phyloP scores from a whole-genome alignment of 371 early-diverging fungal species.

The Mortierella sp. region DNA sequence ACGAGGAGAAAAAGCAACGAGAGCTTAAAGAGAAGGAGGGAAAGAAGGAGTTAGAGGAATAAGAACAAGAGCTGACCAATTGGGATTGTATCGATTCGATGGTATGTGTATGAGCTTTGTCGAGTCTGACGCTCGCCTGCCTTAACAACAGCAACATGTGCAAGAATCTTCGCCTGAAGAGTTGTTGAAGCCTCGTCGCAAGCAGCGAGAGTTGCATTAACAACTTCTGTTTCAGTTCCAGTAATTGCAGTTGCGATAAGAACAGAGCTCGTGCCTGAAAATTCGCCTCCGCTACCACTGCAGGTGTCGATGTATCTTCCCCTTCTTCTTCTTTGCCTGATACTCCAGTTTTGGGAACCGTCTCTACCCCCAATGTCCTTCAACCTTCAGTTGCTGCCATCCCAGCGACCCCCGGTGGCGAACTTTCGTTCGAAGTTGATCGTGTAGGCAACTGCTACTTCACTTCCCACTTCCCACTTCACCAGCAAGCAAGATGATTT shows the following conservation, averaged over 20 bases:
- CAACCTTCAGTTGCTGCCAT: not conserved
- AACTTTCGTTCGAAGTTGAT: not conserved
- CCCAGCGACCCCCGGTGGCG: not conserved
- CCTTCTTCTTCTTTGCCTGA: too few species aligned
- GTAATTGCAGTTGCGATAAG: conserved; percentile 9
- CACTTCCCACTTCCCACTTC: not conserved
- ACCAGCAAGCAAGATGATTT: conserved; percentile 6
- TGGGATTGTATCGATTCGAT: conserved; percentile 24
- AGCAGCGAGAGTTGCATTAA: conserved; percentile 11
- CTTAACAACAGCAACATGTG: not conserved
- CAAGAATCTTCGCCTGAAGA: too few species aligned
- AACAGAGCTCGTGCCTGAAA: not conserved
- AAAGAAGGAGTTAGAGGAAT: conserved; percentile 8
- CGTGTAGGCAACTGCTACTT: not conserved
- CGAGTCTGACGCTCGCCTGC: not conserved
- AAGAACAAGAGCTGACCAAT: conserved; percentile 18
- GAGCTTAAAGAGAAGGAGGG: conserved; percentile 6
- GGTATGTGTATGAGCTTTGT: conserved; percentile 11
- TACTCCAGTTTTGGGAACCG: not conserved
- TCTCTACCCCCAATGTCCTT: not conserved
- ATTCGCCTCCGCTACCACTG: not conserved
- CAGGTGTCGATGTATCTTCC: not conserved
- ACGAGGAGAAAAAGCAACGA: too few species aligned
- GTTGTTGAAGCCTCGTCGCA: not conserved
- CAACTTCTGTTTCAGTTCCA: conserved; percentile 12